These are phyloP conservation scores for Starmerella bombi DNA, from an alignment of 805 yeast species.

Conservation along the genomic window DNA sequence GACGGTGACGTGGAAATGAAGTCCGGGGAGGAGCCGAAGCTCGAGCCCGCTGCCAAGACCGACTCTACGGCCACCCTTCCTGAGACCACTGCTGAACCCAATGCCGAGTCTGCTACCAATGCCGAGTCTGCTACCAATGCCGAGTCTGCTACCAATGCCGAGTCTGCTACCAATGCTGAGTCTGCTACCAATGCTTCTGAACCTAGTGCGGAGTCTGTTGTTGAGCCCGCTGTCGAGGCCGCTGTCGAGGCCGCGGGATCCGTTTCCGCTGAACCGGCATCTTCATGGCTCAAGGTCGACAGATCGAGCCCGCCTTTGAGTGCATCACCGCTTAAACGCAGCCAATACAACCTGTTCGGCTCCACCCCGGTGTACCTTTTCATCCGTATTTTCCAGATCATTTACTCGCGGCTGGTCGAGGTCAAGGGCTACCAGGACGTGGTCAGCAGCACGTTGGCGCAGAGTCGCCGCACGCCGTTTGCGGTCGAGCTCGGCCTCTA, in stretches of 20 bases:
- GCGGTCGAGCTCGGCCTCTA: slow-evolving; percentile 77
- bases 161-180: slow-evolving; percentile 10
- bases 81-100: slow-evolving; percentile 10
- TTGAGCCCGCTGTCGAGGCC: slow-evolving; percentile 3
- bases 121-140: slow-evolving; percentile 10
- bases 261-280: too few species aligned
- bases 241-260: background rate
- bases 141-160: background rate
- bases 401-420: slow-evolving; percentile 69
- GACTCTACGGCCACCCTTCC: slow-evolving; percentile 7
- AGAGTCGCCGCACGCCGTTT: slow-evolving; percentile 37
- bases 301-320: slow-evolving; percentile 18
- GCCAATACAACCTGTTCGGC: slow-evolving; percentile 64
- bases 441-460: slow-evolving; percentile 60
- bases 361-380: slow-evolving; percentile 82
- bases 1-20: slow-evolving; percentile 11
- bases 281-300: slow-evolving; percentile 22
- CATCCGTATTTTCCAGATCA: slow-evolving; percentile 68
- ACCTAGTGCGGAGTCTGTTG: slow-evolving; percentile 24
- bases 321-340: slow-evolving; percentile 23
- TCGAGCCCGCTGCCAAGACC: slow-evolving; percentile 1
- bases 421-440: slow-evolving; percentile 55
- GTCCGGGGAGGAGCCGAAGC: slow-evolving; percentile 5
- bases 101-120: slow-evolving; percentile 1
- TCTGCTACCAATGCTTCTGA: slow-evolving; percentile 15